These are phyloP conservation scores for Salvia miltiorrhiza DNA, from an alignment of 257 asterid species.

Conservation along the genomic window DNA sequence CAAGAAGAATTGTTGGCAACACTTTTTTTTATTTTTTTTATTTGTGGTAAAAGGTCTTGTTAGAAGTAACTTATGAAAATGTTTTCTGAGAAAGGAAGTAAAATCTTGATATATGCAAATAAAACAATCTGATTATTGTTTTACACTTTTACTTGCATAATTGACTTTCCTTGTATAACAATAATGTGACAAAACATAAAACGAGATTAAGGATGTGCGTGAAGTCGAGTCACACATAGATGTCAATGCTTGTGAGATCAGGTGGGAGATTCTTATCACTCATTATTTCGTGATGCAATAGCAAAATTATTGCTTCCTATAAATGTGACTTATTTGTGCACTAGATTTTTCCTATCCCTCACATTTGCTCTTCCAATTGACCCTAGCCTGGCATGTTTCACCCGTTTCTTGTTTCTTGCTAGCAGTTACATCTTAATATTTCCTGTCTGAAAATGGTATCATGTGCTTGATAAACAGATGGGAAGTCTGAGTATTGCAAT, in stretches of 20 bases:
- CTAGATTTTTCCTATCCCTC: background rate
- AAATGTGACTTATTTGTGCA: background rate
- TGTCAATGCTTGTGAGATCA: background rate
- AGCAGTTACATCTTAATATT: background rate
- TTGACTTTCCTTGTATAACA: background rate
- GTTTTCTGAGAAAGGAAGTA: background rate
- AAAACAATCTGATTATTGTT: conserved; percentile 8
- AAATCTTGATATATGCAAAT: background rate
- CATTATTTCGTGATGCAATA: background rate
- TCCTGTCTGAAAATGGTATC: conserved; percentile 9
- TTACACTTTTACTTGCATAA: background rate
- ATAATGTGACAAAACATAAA: background rate
- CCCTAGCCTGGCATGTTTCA: background rate
- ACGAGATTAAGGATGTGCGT: background rate
- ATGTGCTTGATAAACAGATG: conserved; percentile 47
- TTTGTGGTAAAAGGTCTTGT: conserved; percentile 5
- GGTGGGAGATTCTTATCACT: background rate
- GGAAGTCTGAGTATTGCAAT: conserved; percentile 71
- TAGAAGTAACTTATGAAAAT: conserved; percentile 1
- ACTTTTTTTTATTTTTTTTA: background rate
- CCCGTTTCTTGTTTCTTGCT: background rate
- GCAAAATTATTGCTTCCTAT: background rate
- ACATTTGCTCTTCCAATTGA: background rate
- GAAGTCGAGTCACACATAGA: background rate
- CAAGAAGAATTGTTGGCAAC: background rate